Evolutionary conservation across 192 early-diverging fungal species (phyloP).

Genomic region (Mortierella hygrophila): DNA sequence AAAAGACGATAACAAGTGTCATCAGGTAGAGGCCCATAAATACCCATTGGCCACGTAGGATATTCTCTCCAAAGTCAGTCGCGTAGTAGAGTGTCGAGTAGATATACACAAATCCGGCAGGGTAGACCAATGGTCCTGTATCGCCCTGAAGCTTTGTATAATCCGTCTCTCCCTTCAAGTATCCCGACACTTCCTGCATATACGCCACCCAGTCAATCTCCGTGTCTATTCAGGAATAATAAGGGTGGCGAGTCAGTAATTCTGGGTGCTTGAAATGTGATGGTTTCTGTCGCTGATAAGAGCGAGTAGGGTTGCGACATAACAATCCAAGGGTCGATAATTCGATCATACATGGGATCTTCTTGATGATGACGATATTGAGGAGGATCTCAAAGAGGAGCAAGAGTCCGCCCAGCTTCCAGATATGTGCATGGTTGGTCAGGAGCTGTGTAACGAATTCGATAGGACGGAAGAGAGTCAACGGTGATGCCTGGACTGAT

Average conservation of each 20-base stretch:
- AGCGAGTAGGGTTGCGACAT: no score
- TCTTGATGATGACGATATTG: conserved; percentile 68
- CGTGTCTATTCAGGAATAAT: conserved; percentile 70
- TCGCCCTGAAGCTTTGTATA: conserved; percentile 85
- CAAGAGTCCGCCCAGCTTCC: conserved; percentile 59
- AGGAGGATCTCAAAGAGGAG: conserved; percentile 65
- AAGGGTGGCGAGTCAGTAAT: not conserved
- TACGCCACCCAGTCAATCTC: conserved; percentile 98
- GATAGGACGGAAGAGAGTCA: conserved; percentile 36
- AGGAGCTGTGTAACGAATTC: conserved; percentile 43
- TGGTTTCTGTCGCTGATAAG: no score
- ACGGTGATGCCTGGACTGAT: not conserved
- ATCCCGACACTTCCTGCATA: conserved; percentile 91
- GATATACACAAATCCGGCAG: conserved; percentile 93
- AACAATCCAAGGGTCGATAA: no score
- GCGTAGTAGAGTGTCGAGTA: conserved; percentile 79
- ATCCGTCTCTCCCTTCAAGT: conserved; percentile 85
- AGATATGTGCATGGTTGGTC: conserved; percentile 62
- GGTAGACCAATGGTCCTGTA: conserved; percentile 96
- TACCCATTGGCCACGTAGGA: conserved; percentile 84
- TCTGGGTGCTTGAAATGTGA: not conserved
- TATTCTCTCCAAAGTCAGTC: conserved; percentile 76
- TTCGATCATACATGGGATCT: conserved; percentile 67
- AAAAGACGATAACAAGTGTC: conserved; percentile 74
- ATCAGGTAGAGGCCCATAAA: conserved; percentile 84